Evolutionary conservation across 75 land plant genomes (phyloP).

Genomic region (Pseudotsuga menziesii): DNA sequence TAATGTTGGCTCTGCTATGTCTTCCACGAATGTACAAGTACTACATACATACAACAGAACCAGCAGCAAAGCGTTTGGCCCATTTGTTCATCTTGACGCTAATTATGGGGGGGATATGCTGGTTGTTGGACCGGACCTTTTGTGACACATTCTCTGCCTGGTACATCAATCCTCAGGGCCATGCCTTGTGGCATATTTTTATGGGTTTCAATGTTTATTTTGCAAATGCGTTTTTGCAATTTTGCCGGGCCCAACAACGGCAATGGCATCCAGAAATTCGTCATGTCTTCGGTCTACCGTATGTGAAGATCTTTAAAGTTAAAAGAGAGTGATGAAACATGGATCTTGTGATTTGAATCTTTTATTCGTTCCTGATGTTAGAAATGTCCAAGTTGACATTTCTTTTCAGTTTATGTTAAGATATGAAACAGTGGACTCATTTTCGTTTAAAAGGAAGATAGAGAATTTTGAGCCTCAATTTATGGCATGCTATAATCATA

Average conservation of each 20-base stretch:
- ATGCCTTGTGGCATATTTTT: conserved; percentile 83
- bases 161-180: conserved; percentile 79
- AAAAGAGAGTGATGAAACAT: conserved; percentile 34
- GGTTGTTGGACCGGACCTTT: conserved; percentile 60
- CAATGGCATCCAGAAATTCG: conserved; percentile 66
- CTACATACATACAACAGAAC: conserved; percentile 66
- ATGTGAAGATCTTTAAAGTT: conserved; percentile 67
- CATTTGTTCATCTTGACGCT: conserved; percentile 54
- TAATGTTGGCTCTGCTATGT: conserved; percentile 71
- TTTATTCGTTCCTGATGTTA: background rate
- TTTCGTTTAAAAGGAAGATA: no score
- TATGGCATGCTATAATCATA: no score
- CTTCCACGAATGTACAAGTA: conserved; percentile 93
- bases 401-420: no score
- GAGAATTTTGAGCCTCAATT: no score
- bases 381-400: no score
- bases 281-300: conserved; percentile 55
- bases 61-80: conserved; percentile 63
- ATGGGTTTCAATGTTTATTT: conserved; percentile 82
- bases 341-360: conserved; percentile 5
- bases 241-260: conserved; percentile 82
- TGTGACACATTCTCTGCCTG: conserved; percentile 48
- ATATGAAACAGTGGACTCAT: no score
- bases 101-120: conserved; percentile 49
- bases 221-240: conserved; percentile 84